Evolutionary conservation across 106 monocot genomes (phyloP), one percentile per base, ranked within the genome.

Genomic region (Hemerocallis citrina): DNA sequence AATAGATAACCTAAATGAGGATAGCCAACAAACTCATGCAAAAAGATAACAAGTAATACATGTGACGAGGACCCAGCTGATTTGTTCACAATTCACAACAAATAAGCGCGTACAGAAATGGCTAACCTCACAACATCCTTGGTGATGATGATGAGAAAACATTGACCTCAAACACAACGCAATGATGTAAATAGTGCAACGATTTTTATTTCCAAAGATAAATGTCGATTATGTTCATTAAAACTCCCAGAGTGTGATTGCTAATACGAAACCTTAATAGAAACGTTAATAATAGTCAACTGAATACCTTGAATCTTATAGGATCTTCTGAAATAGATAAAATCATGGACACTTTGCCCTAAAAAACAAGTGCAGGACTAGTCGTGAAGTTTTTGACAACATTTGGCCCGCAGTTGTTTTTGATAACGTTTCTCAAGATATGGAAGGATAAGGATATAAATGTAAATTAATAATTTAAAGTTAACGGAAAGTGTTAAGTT

Each of bases 331-430:
- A 76, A 54, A 98, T 87, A 48, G 96, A 84, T 13, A 69, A 63
- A 61, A 91, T 81, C 96, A 98, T 98, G 22, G 84, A 68, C 51
- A 92, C 91, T 73, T 98, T 87, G 42, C 91, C 92, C 24, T 98
- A 91, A 74, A 98, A 98, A 44, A 98, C 74, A 71, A 98, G 84
- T 25, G 98, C 85, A 48, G 91, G 84, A 69, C 98, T 92, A 92
- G 71, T 50, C 32, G 42, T 36, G 15, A 42, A 61, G 9, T 59
- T 35, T 64, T 43, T 27, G 34, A 34, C 21, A 64, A 12, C 38
- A 36, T 52, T 42, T n/a, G n/a, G n/a, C n/a, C n/a, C n/a, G n/a
- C n/a, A n/a, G n/a, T n/a, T n/a, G n/a, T n/a, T n/a, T n/a, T n/a
- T n/a, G n/a, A n/a, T n/a, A n/a, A n/a, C n/a, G n/a, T n/a, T n/a